Base-by-base conservation (phyloP, 495 filamentous ascomycete species). In the Penicillium odoratum region DNA sequence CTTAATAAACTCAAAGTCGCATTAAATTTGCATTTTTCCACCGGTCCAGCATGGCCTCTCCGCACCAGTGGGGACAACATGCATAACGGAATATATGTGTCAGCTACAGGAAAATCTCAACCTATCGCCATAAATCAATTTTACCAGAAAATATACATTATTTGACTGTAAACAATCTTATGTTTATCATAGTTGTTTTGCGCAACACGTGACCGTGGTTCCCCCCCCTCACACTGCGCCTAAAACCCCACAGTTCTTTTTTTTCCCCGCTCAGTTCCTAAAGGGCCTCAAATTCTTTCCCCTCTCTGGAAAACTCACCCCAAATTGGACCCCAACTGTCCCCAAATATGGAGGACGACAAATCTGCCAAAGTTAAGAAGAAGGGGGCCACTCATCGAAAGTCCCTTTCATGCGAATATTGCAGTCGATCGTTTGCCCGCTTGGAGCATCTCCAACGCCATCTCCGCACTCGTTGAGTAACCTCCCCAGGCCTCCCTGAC, bases 381-480 rank as follows among this genome's bases (percentile, higher is more conserved):
- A 79, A 78, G 64, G 61, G 66, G 34, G 60, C 71, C 46, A 59
- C 70, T 52, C 73, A 78, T 60, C 74, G 77, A 34, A 79, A 79
- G 63, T 79, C 75, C 11, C 63, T 79, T 31, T 74, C 75, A 21
- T 81, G 77, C 51, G 76, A 74, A 67, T 79, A 80, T 59, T 82
- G 79, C 63, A 74, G 73, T 58, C 67, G 78, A 56, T 75, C 77
- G 40, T 82, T 82, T 62, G 78, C 75, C 55, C 75, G 79, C 47
- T 60, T 78, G 56, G 79, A 82, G 61, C 79, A 82, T 70, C 75
- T 82, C 59, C 76, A 79, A 70, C 74, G 79, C 58, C 79, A 82
- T 73, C 75, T 80, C 69, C 75, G 79, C 71, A 82, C 79, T 62
- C 80, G 79, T 82, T 72, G 73, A 74, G 72, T 76, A 72, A 72